These are phyloP conservation scores for Phytophthora constricta DNA, from an alignment of 352 stramenopile genomes.

Conservation along the genomic window DNA sequence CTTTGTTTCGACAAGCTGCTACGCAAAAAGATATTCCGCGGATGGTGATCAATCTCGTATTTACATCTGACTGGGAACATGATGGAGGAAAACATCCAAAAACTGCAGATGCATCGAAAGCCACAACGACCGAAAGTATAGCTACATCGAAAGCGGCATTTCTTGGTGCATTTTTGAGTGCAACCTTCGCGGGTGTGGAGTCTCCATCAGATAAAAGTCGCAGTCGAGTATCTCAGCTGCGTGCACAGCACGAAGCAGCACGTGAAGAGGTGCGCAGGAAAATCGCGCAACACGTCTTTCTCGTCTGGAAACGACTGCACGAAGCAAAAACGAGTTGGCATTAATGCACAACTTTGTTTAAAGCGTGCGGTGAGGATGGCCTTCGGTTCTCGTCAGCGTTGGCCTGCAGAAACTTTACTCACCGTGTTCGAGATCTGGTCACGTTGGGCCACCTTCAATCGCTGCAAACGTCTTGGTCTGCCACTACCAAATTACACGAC, in stretches of 20 bases:
- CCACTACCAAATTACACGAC: slow-evolving; percentile 54
- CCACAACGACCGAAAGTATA: slow-evolving; percentile 16
- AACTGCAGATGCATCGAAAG: slow-evolving; percentile 14
- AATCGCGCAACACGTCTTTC: slow-evolving; percentile 71
- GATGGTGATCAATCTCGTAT: slow-evolving; percentile 78
- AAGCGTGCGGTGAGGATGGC: slow-evolving; percentile 71
- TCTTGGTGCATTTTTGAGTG: slow-evolving; percentile 57
- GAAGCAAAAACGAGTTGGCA: slow-evolving; percentile 44
- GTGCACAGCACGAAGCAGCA: slow-evolving; percentile 49
- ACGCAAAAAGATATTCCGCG: slow-evolving; percentile 53
- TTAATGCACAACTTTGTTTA: slow-evolving; percentile 79
- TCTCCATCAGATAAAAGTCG: slow-evolving; percentile 21
- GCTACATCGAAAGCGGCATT: slow-evolving; percentile 23
- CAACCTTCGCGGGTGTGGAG: slow-evolving; percentile 58
- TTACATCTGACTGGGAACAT: slow-evolving; percentile 59
- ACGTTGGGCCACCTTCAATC: slow-evolving; percentile 62
- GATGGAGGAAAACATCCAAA: slow-evolving; percentile 30
- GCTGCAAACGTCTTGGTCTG: slow-evolving; percentile 52
- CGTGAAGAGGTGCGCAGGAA: slow-evolving; percentile 64
- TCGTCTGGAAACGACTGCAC: slow-evolving; percentile 68
- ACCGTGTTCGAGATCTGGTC: slow-evolving; percentile 74
- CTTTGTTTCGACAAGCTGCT: slow-evolving; percentile 63
- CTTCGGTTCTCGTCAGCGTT: slow-evolving; percentile 60
- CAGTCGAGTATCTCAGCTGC: slow-evolving; percentile 43
- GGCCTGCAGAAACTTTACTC: slow-evolving; percentile 67